Evolutionary conservation across 495 filamentous ascomycete genomes (phyloP).

Genomic region (Cercophora scortea): DNA sequence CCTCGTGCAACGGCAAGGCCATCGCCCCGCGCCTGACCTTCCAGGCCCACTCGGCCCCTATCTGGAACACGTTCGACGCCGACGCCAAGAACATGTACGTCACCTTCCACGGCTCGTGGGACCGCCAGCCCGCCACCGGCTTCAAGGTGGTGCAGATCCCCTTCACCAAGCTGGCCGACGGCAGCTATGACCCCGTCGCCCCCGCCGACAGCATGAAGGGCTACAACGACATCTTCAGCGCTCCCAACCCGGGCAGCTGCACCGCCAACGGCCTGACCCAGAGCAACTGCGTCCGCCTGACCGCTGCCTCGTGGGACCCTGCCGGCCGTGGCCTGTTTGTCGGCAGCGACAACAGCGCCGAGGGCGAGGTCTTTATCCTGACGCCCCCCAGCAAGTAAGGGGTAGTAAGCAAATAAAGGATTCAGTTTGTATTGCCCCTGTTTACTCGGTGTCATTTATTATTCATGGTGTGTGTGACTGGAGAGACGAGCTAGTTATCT

Average conservation of each 20-base stretch:
- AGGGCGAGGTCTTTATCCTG: constrained; percentile 37
- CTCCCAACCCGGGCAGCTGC: constrained; percentile 25
- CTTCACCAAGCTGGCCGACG: constrained; percentile 23
- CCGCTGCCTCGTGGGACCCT: constrained; percentile 28
- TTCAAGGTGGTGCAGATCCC: constrained; percentile 34
- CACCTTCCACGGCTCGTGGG: constrained; percentile 54
- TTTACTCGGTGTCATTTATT: too few relatives aligned
- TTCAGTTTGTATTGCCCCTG: too few relatives aligned
- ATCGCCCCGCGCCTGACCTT: constrained; percentile 44
- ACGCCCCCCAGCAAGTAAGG: not conserved
- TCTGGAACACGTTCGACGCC: constrained; percentile 41
- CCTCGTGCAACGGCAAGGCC: constrained; percentile 35
- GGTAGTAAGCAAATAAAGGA: too few relatives aligned
- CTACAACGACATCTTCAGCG: constrained; percentile 28
- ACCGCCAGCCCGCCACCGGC: constrained; percentile 34
- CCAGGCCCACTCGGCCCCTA: constrained; percentile 50
- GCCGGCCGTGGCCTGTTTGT: constrained; percentile 31
- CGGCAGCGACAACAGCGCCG: constrained; percentile 33
- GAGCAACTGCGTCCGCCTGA: constrained; percentile 31
- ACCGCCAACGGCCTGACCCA: constrained; percentile 29
- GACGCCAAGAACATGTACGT: constrained; percentile 48
- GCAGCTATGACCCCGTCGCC: constrained; percentile 31
- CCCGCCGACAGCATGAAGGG: constrained; percentile 26
- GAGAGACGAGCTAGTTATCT: too few relatives aligned
- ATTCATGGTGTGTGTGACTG: too few relatives aligned